phyloP scores from a whole-genome alignment of 768 basidiomycete species.

The Rhodotorula babjevae region DNA sequence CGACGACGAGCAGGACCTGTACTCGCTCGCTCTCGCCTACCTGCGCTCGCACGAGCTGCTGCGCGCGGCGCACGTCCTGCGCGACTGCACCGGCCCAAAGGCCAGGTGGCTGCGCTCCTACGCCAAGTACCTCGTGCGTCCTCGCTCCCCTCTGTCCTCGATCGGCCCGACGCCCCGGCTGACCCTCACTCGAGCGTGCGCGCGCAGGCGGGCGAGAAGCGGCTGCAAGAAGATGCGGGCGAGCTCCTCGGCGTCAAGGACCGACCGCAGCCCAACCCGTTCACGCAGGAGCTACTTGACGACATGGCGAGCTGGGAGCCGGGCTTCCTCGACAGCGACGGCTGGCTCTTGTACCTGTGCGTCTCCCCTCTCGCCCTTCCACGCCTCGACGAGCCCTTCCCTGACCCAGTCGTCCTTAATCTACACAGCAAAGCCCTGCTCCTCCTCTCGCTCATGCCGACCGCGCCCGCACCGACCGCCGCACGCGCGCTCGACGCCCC shows the following conservation, averaged over 20 bases:
- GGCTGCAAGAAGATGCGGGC: slow-evolving; percentile 62
- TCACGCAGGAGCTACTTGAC: slow-evolving; percentile 59
- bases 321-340: slow-evolving; percentile 54
- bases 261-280: slow-evolving; percentile 61
- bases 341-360: slow-evolving; percentile 79
- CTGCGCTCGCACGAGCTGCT: slow-evolving; percentile 73
- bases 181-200: too few species aligned
- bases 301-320: slow-evolving; percentile 52
- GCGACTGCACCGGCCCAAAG: slow-evolving; percentile 63
- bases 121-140: slow-evolving; percentile 75
- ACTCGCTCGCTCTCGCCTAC: slow-evolving; percentile 66
- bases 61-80: slow-evolving; percentile 64
- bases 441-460: slow-evolving; percentile 48
- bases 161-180: background rate
- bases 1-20: slow-evolving; percentile 62
- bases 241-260: slow-evolving; percentile 72
- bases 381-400: slow-evolving; percentile 4
- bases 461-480: slow-evolving; percentile 5
- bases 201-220: slow-evolving; percentile 72
- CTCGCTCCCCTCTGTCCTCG: background rate
- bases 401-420: slow-evolving; percentile 16
- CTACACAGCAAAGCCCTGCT: slow-evolving; percentile 70
- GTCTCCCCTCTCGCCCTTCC: slow-evolving; percentile 40
- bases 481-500: background rate
- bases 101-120: slow-evolving; percentile 74